These are phyloP conservation scores for Fusarium tricinctum DNA, from an alignment of 2,329 filamentous ascomycete species.

Conservation along the genomic window DNA sequence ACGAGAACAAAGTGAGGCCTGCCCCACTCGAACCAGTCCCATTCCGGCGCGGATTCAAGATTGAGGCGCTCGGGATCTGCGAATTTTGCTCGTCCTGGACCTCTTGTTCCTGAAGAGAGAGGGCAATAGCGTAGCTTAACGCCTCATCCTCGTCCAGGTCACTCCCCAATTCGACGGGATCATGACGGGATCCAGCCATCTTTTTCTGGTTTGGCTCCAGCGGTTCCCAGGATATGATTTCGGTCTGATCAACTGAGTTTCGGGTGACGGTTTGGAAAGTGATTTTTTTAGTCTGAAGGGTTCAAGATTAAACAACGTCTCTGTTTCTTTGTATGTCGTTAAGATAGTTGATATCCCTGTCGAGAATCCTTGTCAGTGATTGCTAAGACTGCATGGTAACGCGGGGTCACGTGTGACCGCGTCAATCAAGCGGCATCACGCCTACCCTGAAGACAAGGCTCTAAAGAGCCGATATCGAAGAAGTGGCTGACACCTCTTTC, in stretches of 20 bases:
- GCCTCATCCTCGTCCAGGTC: conserved; percentile 69
- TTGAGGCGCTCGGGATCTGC: conserved; percentile 35
- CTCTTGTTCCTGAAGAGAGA: conserved; percentile 62
- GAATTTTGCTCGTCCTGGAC: conserved; percentile 34
- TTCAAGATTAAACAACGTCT: conserved; percentile 22
- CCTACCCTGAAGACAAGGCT: neutral
- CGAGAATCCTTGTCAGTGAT: conserved; percentile 22
- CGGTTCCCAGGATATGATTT: conserved; percentile 24
- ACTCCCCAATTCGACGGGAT: conserved; percentile 48
- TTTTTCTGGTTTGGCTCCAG: conserved; percentile 25
- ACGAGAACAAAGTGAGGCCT: conserved; percentile 60
- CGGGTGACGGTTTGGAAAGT: conserved; percentile 42
- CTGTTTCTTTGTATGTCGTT: conserved; percentile 22
- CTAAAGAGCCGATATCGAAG: neutral
- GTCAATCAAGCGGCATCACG: conserved; percentile 8
- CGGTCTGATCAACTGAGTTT: conserved; percentile 37
- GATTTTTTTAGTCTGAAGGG: conserved; percentile 30
- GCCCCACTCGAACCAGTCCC: conserved; percentile 37
- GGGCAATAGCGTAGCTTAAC: conserved; percentile 70
- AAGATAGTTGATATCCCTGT: conserved; percentile 40
- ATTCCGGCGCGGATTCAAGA: conserved; percentile 35
- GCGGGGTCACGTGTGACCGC: conserved; percentile 50
- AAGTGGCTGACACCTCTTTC: neutral
- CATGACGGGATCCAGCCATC: conserved; percentile 42
- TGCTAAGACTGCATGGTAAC: conserved; percentile 24